A percentile compares a stretch with the other conserved stretches of the same genome.
These are phyloP conservation scores for Candida manassasensis DNA, from an alignment of 805 yeast species.

Conservation along the genomic window DNA sequence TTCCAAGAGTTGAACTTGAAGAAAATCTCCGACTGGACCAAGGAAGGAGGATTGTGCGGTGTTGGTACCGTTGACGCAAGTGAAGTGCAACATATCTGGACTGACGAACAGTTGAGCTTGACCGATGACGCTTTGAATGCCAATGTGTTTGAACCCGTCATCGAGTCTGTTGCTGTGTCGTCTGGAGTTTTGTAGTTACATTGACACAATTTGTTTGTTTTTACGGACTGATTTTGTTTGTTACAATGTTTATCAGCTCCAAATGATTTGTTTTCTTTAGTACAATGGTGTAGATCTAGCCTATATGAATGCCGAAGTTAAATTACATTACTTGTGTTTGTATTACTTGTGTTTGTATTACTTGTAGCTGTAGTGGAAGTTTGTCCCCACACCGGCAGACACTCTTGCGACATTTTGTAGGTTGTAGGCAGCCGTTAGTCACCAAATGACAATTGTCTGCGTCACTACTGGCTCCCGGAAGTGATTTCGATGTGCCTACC, in stretches of 20 bases:
- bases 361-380: too few species aligned
- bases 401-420: too few species aligned
- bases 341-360: too few species aligned
- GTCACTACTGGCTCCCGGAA: too few species aligned
- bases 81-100: conserved; percentile 73
- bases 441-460: too few species aligned
- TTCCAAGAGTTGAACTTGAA: conserved; percentile 71
- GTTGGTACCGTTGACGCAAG: conserved; percentile 59
- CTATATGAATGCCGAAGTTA: too few species aligned
- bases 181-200: conserved; percentile 47
- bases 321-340: too few species aligned
- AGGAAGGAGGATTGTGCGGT: conserved; percentile 84
- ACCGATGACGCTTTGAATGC: conserved; percentile 60
- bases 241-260: not conserved
- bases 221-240: not conserved
- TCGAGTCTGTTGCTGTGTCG: conserved; percentile 62
- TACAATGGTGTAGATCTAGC: too few species aligned
- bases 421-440: too few species aligned
- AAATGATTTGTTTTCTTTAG: not conserved
- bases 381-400: too few species aligned
- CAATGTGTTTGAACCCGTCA: conserved; percentile 60
- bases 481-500: too few species aligned
- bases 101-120: conserved; percentile 68
- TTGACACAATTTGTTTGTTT: not conserved
- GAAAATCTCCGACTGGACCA: conserved; percentile 73